These are phyloP conservation scores for Blastocystis sp. DNA, from an alignment of 352 stramenopile genomes.

Conservation along the genomic window DNA sequence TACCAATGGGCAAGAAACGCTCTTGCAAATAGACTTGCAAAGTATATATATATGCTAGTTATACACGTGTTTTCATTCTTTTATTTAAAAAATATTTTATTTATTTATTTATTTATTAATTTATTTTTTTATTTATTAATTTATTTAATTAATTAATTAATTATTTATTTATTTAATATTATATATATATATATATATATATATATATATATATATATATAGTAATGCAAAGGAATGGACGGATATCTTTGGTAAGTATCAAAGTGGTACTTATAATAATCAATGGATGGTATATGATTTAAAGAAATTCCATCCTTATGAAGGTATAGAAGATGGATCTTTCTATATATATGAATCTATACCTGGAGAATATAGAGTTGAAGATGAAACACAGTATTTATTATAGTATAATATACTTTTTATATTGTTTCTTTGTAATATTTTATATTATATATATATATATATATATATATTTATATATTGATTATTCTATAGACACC, in stretches of 20 bases:
- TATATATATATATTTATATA: no score
- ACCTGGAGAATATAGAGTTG: constrained; percentile 45
- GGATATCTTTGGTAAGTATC: constrained; percentile 47
- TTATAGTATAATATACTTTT: no score
- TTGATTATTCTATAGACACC: no score
- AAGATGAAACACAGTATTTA: constrained; percentile 46
- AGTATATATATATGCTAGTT: not conserved
- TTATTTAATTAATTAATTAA: no score
- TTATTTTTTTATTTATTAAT: no score
- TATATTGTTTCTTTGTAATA: no score
- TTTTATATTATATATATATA: no score
- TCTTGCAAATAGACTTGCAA: constrained; percentile 4
- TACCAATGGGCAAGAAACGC: constrained; percentile 45
- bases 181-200: constrained; percentile 42
- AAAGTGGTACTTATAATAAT: constrained; percentile 57
- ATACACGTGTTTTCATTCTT: no score
- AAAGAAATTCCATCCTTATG: constrained; percentile 45
- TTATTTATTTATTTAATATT: constrained; percentile 48
- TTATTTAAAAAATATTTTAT: no score
- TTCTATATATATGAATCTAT: constrained; percentile 52
- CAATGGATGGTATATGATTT: constrained; percentile 57
- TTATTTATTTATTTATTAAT: no score
- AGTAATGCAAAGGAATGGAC: constrained; percentile 44
- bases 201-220: no score
- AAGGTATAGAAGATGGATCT: constrained; percentile 43